These are phyloP conservation scores for Galeopsis tetrahit DNA, from an alignment of 257 asterid species.

Conservation along the genomic window DNA sequence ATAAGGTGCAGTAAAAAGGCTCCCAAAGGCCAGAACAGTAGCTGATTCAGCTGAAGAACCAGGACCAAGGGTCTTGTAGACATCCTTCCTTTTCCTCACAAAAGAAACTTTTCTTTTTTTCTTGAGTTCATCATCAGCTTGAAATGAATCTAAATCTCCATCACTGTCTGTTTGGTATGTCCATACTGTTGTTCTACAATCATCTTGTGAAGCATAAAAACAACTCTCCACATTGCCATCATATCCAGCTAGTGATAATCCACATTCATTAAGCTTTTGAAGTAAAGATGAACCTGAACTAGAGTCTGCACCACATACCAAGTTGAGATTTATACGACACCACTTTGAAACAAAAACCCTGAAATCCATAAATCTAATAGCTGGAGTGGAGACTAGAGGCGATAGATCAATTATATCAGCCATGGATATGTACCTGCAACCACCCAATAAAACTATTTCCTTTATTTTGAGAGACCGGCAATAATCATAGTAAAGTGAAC, in stretches of 20 bases:
- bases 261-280: conserved; percentile 65
- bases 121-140: conserved; percentile 83
- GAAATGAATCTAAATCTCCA: conserved; percentile 77
- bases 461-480: not conserved
- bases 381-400: conserved; percentile 52
- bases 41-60: conserved; percentile 70
- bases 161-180: conserved; percentile 63
- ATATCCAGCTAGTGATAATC: conserved; percentile 72
- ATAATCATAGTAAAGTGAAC: conserved; percentile 12
- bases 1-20: conserved; percentile 80
- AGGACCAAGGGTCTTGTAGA: conserved; percentile 69
- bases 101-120: conserved; percentile 69
- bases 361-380: conserved; percentile 71
- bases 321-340: conserved; percentile 67
- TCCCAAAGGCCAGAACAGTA: conserved; percentile 71
- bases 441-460: not conserved
- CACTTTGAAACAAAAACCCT: conserved; percentile 65
- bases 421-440: conserved; percentile 84
- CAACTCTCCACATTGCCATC: conserved; percentile 53
- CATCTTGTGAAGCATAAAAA: conserved; percentile 67
- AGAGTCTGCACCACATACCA: conserved; percentile 46
- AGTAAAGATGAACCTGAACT: conserved; percentile 34
- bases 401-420: conserved; percentile 76
- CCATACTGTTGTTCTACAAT: conserved; percentile 89
- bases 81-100: conserved; percentile 76